phyloP scores from a whole-genome alignment of 257 asterid genomes.

The Leonotis leonurus region DNA sequence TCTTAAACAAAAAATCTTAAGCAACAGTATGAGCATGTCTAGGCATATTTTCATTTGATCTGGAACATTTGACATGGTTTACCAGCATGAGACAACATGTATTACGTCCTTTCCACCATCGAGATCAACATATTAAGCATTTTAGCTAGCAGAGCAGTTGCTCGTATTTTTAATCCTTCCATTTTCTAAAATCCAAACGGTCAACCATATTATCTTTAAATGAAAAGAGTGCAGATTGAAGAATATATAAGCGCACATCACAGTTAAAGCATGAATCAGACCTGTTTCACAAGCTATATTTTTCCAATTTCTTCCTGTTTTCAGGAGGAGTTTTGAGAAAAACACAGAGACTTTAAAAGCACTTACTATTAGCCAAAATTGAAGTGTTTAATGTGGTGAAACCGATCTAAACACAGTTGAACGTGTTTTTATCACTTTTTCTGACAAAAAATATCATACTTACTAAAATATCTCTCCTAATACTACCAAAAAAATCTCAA shows the following conservation, averaged over 20 bases:
- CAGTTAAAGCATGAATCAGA: background rate
- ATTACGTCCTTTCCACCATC: background rate
- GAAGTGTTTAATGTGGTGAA: background rate
- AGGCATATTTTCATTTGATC: background rate
- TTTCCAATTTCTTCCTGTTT: background rate
- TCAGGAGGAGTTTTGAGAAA: background rate
- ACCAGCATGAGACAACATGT: background rate
- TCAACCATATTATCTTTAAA: background rate
- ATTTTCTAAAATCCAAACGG: background rate
- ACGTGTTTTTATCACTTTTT: background rate
- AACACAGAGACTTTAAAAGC: background rate
- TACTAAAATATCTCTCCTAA: background rate
- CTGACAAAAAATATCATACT: background rate
- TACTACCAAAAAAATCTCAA: background rate
- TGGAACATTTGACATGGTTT: background rate
- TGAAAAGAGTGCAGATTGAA: background rate
- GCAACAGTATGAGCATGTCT: background rate
- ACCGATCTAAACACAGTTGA: background rate
- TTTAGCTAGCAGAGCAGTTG: background rate
- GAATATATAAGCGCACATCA: background rate
- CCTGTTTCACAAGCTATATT: background rate
- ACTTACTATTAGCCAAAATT: background rate
- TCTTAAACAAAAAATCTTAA: too few species aligned
- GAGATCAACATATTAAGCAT: background rate
- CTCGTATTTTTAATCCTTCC: background rate